Evolutionary conservation across 140 eudicot genomes (phyloP).

Genomic region (Cichorium intybus): DNA sequence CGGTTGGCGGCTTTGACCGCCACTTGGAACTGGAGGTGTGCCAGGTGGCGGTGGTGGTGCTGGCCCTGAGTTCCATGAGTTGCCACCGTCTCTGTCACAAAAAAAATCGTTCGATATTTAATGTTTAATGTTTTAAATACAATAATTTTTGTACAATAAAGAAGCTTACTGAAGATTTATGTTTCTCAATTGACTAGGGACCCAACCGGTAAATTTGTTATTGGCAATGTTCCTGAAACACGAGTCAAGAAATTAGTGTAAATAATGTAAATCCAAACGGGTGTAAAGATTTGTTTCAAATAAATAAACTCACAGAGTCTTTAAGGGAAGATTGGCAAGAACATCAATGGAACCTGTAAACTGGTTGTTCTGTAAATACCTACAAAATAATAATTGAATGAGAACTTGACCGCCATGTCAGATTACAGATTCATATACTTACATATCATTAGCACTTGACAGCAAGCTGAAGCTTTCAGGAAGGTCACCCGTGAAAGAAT

Average conservation of each 20-base stretch:
- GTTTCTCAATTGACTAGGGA: conserved; percentile 46
- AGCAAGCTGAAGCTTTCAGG: conserved; percentile 45
- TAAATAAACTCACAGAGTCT: conserved; percentile 44
- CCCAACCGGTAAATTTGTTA: conserved; percentile 63
- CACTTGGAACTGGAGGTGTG: conserved; percentile 37
- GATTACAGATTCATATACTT: conserved; percentile 17
- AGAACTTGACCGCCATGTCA: neutral
- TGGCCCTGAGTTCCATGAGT: conserved; percentile 54
- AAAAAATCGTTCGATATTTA: neutral
- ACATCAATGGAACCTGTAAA: conserved; percentile 51
- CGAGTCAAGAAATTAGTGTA: neutral
- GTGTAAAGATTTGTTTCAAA: neutral
- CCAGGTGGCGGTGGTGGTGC: conserved; percentile 78
- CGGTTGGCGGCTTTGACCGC: conserved; percentile 40
- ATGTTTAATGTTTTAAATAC: neutral
- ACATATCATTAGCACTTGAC: conserved; percentile 42
- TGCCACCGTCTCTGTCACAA: conserved; percentile 50
- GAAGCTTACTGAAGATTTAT: conserved; percentile 37
- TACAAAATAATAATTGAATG: conserved; percentile 23
- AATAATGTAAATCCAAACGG: neutral
- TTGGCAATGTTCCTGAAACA: conserved; percentile 54
- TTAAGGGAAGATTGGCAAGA: conserved; percentile 53
- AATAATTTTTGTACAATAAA: neutral
- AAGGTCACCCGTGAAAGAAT: conserved; percentile 47
- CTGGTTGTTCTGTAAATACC: conserved; percentile 55